phyloP scores from a whole-genome alignment of 2,329 filamentous ascomycete genomes.

The Domatiomyces catenatus region DNA sequence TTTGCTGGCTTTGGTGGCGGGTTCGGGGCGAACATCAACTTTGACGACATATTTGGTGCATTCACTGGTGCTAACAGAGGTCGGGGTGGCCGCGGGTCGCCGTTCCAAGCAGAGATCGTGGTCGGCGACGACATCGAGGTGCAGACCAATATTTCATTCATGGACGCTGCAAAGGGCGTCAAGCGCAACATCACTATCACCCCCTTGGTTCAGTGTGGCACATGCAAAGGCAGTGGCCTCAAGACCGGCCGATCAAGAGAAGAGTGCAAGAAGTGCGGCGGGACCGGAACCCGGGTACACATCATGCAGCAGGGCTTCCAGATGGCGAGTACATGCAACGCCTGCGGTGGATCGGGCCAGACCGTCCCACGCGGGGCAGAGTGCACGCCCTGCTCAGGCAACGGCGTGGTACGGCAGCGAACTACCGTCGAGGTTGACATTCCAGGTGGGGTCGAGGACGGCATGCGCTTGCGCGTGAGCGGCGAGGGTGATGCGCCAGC shows the following conservation, averaged over 20 bases:
- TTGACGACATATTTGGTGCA: conserved; percentile 86
- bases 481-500: conserved; percentile 77
- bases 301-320: conserved; percentile 89
- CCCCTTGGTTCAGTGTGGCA: conserved; percentile 64
- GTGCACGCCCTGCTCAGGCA: conserved; percentile 63
- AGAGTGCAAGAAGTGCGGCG: conserved; percentile 65
- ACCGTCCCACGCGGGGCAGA: conserved; percentile 64
- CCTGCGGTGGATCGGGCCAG: conserved; percentile 65
- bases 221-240: conserved; percentile 68
- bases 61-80: conserved; percentile 55
- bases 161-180: conserved; percentile 87
- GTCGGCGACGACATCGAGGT: conserved; percentile 96
- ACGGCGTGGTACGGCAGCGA: conserved; percentile 68
- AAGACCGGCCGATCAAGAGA: conserved; percentile 62
- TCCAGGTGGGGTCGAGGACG: conserved; percentile 87
- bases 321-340: conserved; percentile 75
- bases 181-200: conserved; percentile 77
- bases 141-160: conserved; percentile 81
- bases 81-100: conserved; percentile 39
- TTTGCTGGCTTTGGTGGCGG: conserved; percentile 39
- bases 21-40: conserved; percentile 75
- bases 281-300: conserved; percentile 73
- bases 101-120: conserved; percentile 56
- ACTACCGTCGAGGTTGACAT: conserved; percentile 82
- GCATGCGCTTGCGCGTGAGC: conserved; percentile 74